Evolutionary conservation across 2,329 filamentous ascomycete genomes (phyloP).

Genomic region (Capronia americana): DNA sequence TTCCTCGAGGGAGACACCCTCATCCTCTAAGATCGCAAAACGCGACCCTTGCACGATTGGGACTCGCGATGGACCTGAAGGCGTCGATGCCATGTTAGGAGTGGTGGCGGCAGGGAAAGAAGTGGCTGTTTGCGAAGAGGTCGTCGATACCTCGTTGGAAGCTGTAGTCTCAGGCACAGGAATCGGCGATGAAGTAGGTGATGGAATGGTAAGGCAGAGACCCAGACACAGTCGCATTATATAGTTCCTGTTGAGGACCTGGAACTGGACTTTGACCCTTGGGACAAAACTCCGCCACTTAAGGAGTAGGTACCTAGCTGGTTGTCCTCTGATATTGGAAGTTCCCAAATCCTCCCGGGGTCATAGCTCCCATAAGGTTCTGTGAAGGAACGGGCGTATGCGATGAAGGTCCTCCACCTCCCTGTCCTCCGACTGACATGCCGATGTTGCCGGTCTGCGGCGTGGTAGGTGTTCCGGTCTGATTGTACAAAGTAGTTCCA

Average conservation of each 20-base stretch:
- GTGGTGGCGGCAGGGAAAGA: neutral
- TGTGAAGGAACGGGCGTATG: conserved; percentile 51
- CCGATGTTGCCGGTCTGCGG: conserved; percentile 64
- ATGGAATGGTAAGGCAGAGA: neutral
- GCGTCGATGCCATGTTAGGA: neutral
- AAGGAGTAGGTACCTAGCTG: conserved; percentile 32
- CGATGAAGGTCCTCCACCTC: conserved; percentile 28
- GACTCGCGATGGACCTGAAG: neutral
- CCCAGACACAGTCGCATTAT: neutral
- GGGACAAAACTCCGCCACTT: neutral
- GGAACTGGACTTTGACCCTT: neutral
- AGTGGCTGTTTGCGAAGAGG: neutral
- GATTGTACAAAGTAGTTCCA: conserved; percentile 57
- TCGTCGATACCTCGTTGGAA: neutral
- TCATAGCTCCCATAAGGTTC: conserved; percentile 71
- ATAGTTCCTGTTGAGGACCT: neutral
- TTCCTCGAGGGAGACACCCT: neutral
- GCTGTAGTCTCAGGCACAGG: neutral
- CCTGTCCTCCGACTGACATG: conserved; percentile 46
- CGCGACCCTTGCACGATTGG: neutral
- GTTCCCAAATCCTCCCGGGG: conserved; percentile 78
- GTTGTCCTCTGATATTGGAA: conserved; percentile 55
- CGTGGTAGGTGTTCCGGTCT: conserved; percentile 68
- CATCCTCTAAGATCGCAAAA: neutral
- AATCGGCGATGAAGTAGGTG: neutral